Conservation (phyloP, 2,329 filamentous ascomycete genomes). For the Xylariaceae sp. region DNA sequence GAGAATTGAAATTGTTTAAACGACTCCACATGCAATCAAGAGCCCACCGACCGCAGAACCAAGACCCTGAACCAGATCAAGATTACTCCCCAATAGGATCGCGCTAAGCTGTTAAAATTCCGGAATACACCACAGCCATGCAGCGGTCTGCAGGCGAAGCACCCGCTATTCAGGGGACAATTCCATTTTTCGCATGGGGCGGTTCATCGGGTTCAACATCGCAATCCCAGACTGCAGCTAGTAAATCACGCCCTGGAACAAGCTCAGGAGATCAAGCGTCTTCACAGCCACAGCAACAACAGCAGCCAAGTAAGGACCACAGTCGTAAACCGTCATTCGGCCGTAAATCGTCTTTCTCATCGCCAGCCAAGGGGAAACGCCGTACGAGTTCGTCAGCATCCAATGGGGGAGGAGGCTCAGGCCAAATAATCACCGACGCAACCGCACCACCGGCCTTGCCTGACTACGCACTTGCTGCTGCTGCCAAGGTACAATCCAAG, state of each 20-base stretch:
- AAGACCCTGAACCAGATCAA: slow-evolving; percentile 6
- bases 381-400: slow-evolving; percentile 41
- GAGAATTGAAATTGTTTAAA: too few relatives aligned
- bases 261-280: slow-evolving; percentile 32
- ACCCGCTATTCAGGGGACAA: slow-evolving; percentile 15
- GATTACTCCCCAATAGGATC: slow-evolving; percentile 9
- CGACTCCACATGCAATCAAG: slow-evolving; percentile 10
- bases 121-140: slow-evolving; percentile 15
- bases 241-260: slow-evolving; percentile 34
- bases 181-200: slow-evolving; percentile 28
- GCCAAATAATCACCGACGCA: slow-evolving; percentile 38
- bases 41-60: slow-evolving; percentile 1
- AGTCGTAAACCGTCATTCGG: slow-evolving; percentile 51
- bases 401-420: slow-evolving; percentile 30
- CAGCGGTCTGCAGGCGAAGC: slow-evolving; percentile 14
- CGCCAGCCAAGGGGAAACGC: slow-evolving; percentile 35
- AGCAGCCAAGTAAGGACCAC: too few relatives aligned
- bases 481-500: slow-evolving; percentile 38
- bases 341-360: slow-evolving; percentile 51
- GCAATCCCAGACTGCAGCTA: slow-evolving; percentile 13
- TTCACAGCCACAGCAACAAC: slow-evolving; percentile 31
- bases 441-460: slow-evolving; percentile 50
- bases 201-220: slow-evolving; percentile 19
- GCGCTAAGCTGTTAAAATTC: slow-evolving; percentile 16
- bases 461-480: slow-evolving; percentile 49